Percentiles rank a stretch among this genome's conserved stretches.
Evolutionary conservation across 1,139 yeast genomes (phyloP).

Genomic region (Yamadazyma jaroonii): DNA sequence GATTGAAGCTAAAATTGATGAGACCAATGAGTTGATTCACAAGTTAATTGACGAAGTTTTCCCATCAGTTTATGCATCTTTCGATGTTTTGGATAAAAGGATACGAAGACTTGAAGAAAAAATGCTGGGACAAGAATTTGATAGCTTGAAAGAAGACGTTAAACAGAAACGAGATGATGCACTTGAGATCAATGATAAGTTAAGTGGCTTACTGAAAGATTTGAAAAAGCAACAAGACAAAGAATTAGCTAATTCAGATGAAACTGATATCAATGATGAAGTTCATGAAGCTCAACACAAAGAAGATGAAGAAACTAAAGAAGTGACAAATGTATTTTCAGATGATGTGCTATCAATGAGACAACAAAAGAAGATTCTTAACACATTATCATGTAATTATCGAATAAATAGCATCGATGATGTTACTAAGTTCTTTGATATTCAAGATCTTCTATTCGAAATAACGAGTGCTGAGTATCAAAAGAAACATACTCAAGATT

Average conservation of each 20-base stretch:
- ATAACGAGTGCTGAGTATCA: conserved; percentile 1
- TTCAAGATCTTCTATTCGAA: conserved; percentile 6
- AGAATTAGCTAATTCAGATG: neutral
- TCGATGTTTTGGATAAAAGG: conserved; percentile 12
- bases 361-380: conserved; percentile 1
- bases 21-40: conserved; percentile 13
- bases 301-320: neutral
- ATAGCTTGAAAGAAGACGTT: neutral
- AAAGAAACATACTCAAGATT: neutral
- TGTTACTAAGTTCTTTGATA: conserved; percentile 4
- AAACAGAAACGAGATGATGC: neutral
- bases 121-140: conserved; percentile 2
- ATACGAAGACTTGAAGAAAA: conserved; percentile 9
- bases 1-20: conserved; percentile 13
- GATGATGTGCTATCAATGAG: neutral
- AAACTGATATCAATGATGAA: neutral
- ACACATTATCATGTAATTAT: conserved; percentile 5
- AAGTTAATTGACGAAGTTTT: conserved; percentile 13
- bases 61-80: conserved; percentile 13
- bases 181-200: conserved; percentile 1
- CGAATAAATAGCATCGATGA: neutral
- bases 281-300: neutral
- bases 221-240: neutral
- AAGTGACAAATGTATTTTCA: neutral
- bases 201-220: conserved; percentile 1